phyloP scores from a whole-genome alignment of 148 eudicot species.

The Diospyros kaki region DNA sequence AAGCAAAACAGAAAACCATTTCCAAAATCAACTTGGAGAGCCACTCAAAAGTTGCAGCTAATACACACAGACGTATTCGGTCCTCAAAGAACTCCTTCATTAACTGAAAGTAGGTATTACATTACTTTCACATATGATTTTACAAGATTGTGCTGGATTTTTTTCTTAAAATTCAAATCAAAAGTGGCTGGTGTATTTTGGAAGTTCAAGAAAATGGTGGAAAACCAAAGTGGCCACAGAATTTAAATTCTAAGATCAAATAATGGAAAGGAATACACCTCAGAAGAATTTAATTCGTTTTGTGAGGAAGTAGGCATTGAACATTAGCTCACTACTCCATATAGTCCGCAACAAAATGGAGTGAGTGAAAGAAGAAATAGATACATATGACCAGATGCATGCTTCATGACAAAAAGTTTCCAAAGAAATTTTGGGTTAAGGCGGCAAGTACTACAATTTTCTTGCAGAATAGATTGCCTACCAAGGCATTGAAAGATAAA shows the following conservation, averaged over 20 bases:
- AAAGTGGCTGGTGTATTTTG: constrained; percentile 3
- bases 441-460: constrained; percentile 10
- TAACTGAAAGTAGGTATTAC: too few relatives aligned
- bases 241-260: constrained; percentile 3
- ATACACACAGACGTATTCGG: too few relatives aligned
- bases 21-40: too few relatives aligned
- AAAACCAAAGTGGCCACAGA: not conserved
- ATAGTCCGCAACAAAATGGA: constrained; percentile 20
- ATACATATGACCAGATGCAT: not conserved
- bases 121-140: too few relatives aligned
- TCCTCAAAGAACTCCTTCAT: too few relatives aligned
- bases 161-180: not conserved
- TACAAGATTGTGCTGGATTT: not conserved
- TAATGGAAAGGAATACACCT: constrained; percentile 15
- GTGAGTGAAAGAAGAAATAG: constrained; percentile 16
- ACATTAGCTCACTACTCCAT: not conserved
- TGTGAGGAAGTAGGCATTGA: not conserved
- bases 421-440: constrained; percentile 21
- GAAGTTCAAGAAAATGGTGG: constrained; percentile 8
- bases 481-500: not conserved
- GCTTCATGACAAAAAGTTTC: constrained; percentile 3
- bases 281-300: not conserved
- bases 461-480: not conserved
- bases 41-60: too few relatives aligned
- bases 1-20: too few relatives aligned